Conservation (phyloP, 768 basidiomycete species). For the Suillus subalutaceus region DNA sequence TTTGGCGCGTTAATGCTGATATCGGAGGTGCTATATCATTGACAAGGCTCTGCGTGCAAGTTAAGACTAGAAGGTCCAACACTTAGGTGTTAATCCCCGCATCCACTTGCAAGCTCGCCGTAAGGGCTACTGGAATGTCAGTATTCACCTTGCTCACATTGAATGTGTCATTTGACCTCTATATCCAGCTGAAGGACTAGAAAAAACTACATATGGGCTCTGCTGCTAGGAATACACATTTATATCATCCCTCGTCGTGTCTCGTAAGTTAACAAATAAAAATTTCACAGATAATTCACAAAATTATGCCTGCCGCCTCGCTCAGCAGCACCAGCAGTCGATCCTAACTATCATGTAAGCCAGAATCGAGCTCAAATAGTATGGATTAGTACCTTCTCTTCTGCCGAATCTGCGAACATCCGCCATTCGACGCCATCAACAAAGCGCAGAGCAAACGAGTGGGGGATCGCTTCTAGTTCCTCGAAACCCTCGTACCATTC, state of each 20-base stretch:
- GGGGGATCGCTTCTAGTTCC: slow-evolving; percentile 63
- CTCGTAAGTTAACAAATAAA: slow-evolving; percentile 4
- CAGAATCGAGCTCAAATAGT: neutral
- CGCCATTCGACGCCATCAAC: slow-evolving; percentile 53
- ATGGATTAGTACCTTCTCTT: slow-evolving; percentile 53
- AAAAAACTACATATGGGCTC: neutral
- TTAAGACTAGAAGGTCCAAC: neutral
- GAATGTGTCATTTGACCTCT: neutral
- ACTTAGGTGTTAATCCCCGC: neutral
- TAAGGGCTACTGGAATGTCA: neutral
- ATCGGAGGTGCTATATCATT: slow-evolving; percentile 40
- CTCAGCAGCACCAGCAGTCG: slow-evolving; percentile 31
- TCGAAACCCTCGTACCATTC: slow-evolving; percentile 74
- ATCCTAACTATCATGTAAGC: slow-evolving; percentile 20
- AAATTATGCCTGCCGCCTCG: slow-evolving; percentile 32
- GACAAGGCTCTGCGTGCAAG: slow-evolving; percentile 69
- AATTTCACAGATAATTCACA: slow-evolving; percentile 22
- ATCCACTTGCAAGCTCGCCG: neutral
- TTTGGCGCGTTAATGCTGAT: slow-evolving; percentile 70
- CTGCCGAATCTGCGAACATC: slow-evolving; percentile 63
- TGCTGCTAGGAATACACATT: slow-evolving; percentile 1
- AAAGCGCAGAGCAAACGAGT: slow-evolving; percentile 70
- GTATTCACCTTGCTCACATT: neutral
- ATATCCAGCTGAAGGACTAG: neutral
- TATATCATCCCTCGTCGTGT: neutral